Conservation (phyloP, 306 rosid species). For the Cucurbita argyrosperma region DNA sequence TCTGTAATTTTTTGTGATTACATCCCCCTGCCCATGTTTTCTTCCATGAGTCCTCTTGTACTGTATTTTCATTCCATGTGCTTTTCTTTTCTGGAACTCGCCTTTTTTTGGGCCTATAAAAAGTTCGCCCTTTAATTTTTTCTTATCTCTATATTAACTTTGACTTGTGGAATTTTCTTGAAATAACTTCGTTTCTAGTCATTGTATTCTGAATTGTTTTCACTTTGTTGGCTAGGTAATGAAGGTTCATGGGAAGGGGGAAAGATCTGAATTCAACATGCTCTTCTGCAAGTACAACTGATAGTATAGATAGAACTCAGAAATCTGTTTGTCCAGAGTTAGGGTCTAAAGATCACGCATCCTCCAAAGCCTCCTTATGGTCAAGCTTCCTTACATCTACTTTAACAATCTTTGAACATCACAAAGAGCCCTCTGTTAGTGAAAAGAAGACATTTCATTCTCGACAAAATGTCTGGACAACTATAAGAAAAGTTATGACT, state of each 20-base stretch:
- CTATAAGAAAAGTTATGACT: constrained; percentile 56
- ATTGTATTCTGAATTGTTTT: constrained; percentile 4
- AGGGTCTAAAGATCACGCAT: constrained; percentile 37
- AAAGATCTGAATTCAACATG: constrained; percentile 37
- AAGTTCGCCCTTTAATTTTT: background rate
- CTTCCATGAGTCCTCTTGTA: no score
- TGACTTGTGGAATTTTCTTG: background rate
- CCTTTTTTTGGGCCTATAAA: background rate
- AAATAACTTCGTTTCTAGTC: background rate
- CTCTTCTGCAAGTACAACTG: constrained; percentile 43
- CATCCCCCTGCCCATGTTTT: no score
- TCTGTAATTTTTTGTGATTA: no score
- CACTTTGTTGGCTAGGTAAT: constrained; percentile 46
- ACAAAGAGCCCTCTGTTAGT: constrained; percentile 45
- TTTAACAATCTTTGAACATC: constrained; percentile 56
- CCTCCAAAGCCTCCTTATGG: constrained; percentile 59
- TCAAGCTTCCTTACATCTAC: constrained; percentile 67
- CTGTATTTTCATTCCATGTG: no score
- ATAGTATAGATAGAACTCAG: constrained; percentile 30
- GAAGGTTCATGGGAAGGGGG: constrained; percentile 57
- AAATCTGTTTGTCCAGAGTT: constrained; percentile 32
- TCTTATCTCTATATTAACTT: background rate
- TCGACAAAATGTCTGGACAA: constrained; percentile 63
- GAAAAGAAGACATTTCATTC: constrained; percentile 57
- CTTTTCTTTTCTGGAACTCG: background rate